Evolutionary conservation across 768 basidiomycete genomes (phyloP), one percentile per base, ranked within the genome.

Genomic region (Suillus paluster): DNA sequence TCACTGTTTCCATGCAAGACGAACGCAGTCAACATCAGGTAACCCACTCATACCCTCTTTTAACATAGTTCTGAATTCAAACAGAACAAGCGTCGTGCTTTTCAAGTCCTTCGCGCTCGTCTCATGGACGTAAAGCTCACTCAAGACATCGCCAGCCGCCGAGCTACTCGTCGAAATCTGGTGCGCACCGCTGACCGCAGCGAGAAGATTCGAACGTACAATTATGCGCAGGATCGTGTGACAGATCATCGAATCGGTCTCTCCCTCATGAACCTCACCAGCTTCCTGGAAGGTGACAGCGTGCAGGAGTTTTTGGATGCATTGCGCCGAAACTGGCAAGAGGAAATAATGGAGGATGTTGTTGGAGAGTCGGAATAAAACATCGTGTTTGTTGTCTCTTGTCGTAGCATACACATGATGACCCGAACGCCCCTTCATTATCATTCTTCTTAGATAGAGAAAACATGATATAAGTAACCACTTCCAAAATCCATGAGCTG

Each of bases 1-100:
- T 99, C 59, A 91, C 90, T 1, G 97, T 99, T 10, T 95, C 95
- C 9, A 99, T 98, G 93, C 97, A 99, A 78, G 96, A 99, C 70
- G 95, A 96, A 67, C 86, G 97, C 7, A 94, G 91, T 72, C 97
- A 99, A 70, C 97, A 99, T 74, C 91, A 94, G 80, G 94, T 94
- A 61, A 17, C 3, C 27, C 10, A 3, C 2, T 61, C 12, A 50
- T 46, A 30, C 23, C 11, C 14, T 12, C 34, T 10, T 1, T 42
- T 19, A 17, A 7, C 36, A 21, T 34, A 10, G 38, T 25, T 12
- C 25, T 39, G 23, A 54, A 57, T 33, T 38, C 49, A 34, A 27
- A 39, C 67, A 98, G 93, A 99, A 99, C 70, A 89, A 87, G 66
- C 86, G 91, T n/a, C 88, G 92, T 58, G 97, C 97, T 0, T 99